Evolutionary conservation across 2,329 filamentous ascomycete species (phyloP).

Genomic region (Aspergillus phoenicis): DNA sequence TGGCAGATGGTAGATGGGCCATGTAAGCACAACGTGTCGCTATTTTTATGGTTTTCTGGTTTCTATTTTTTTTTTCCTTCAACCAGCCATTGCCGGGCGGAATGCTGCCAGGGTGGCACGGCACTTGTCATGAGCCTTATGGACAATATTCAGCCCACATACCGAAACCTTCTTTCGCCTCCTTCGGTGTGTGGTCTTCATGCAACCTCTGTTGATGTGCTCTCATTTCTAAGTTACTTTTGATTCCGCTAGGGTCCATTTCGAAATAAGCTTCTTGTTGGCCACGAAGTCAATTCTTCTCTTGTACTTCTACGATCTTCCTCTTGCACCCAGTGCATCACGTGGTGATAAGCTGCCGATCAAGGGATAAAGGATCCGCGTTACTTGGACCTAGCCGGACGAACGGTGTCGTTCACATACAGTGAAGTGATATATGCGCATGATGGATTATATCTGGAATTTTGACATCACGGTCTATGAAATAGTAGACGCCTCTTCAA

Average conservation of each 20-base stretch:
- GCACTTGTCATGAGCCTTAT: not conserved
- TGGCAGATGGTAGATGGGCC: not conserved
- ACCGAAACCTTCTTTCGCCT: not conserved
- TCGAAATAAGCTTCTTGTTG: no score
- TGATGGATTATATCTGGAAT: not conserved
- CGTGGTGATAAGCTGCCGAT: constrained; percentile 5
- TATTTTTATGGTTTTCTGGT: constrained; percentile 10
- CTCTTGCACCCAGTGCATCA: not conserved
- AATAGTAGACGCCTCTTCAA: constrained; percentile 14
- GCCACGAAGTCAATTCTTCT: not conserved
- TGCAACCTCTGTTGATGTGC: not conserved
- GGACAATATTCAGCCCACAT: not conserved
- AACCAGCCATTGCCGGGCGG: not conserved
- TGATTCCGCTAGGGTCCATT: no score
- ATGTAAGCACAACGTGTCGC: constrained; percentile 15
- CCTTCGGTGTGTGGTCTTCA: not conserved
- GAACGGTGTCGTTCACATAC: not conserved
- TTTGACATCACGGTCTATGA: not conserved
- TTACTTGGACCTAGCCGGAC: not conserved
- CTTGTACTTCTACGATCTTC: no score
- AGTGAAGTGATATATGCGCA: not conserved
- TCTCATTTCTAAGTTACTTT: not conserved
- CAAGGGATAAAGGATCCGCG: constrained; percentile 3
- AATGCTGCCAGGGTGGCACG: not conserved
- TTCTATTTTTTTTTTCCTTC: not conserved